Conservation (phyloP, 305 asterid genomes). For the Plantago rigida region DNA sequence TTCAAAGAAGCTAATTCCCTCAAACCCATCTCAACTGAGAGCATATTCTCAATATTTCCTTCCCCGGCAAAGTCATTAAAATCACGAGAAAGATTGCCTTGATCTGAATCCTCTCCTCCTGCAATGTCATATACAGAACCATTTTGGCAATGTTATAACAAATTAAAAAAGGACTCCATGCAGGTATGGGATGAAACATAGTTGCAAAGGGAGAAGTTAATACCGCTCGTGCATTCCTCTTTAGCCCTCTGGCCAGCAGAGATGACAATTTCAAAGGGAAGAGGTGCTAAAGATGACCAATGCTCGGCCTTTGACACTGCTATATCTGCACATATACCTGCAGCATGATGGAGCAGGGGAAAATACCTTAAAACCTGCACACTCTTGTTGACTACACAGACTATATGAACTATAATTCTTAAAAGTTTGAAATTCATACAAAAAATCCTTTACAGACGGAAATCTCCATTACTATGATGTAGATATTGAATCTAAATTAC, state of each 20-base stretch:
- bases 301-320: constrained; percentile 73
- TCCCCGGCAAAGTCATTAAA: constrained; percentile 82
- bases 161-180: constrained; percentile 12
- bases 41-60: constrained; percentile 99
- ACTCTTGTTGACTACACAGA: constrained; percentile 10
- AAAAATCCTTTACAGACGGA: neutral
- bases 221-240: constrained; percentile 85
- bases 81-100: constrained; percentile 50
- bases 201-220: constrained; percentile 28
- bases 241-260: constrained; percentile 97
- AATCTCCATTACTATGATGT: constrained; percentile 9
- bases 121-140: constrained; percentile 27
- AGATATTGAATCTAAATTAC: neutral
- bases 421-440: neutral
- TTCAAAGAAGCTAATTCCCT: constrained; percentile 92
- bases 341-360: constrained; percentile 20
- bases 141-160: constrained; percentile 26
- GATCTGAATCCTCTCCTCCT: constrained; percentile 82
- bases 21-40: constrained; percentile 97
- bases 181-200: constrained; percentile 9
- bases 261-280: constrained; percentile 87
- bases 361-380: constrained; percentile 16
- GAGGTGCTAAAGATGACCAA: constrained; percentile 98
- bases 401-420: neutral
- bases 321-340: constrained; percentile 90